Conservation (phyloP, 306 rosid genomes). For the Trichosanthes cucumerina region DNA sequence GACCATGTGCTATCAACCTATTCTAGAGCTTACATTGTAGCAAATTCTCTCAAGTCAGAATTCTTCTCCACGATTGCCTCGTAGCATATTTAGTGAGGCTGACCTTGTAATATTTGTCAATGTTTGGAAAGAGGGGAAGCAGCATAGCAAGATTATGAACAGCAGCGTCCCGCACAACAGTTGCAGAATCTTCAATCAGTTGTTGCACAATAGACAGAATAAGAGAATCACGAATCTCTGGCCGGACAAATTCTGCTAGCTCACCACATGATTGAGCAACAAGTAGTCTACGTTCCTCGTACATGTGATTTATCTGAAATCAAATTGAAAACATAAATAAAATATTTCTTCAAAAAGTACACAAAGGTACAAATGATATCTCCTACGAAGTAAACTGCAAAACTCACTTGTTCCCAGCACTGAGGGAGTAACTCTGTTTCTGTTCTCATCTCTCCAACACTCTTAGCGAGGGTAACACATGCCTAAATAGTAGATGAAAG, state of each 20-base stretch:
- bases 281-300: constrained; percentile 95
- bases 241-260: constrained; percentile 92
- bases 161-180: constrained; percentile 93
- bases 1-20: constrained; percentile 73
- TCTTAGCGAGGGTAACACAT: constrained; percentile 83
- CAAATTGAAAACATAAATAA: constrained; percentile 19
- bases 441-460: constrained; percentile 98
- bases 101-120: constrained; percentile 99
- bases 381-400: neutral
- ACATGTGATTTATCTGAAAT: constrained; percentile 78
- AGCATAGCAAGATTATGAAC: constrained; percentile 88
- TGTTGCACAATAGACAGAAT: constrained; percentile 91
- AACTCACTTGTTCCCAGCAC: constrained; percentile 96
- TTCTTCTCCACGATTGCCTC: constrained; percentile 99
- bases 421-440: constrained; percentile 97
- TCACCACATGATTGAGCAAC: constrained; percentile 98
- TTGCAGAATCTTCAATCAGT: constrained; percentile 83
- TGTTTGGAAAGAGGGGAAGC: constrained; percentile 87
- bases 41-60: constrained; percentile 97
- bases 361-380: neutral
- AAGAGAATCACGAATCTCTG: constrained; percentile 95
- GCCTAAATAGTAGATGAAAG: constrained; percentile 50
- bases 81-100: constrained; percentile 99
- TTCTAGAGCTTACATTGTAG: constrained; percentile 97
- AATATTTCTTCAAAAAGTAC: constrained; percentile 15